phyloP scores from a whole-genome alignment of 495 filamentous ascomycete species.

The Aspergillus panamensis region DNA sequence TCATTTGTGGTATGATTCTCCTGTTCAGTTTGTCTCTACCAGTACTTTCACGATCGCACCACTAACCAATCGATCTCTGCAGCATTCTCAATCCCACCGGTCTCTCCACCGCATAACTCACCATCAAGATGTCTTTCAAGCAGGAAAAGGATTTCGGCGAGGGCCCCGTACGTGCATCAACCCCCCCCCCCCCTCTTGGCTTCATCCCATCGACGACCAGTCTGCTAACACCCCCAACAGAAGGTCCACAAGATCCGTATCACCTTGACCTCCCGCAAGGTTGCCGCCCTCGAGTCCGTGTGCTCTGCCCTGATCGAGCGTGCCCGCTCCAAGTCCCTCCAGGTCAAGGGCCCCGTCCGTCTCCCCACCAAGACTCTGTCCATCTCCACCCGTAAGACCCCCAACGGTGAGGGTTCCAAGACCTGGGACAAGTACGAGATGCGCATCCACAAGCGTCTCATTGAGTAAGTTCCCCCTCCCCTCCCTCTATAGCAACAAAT shows the following conservation, averaged over 20 bases:
- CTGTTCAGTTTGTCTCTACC: background rate
- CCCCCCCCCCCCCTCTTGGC: background rate
- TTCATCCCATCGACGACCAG: background rate
- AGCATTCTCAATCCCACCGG: constrained; percentile 27
- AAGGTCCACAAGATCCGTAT: constrained; percentile 99
- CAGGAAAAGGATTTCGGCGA: constrained; percentile 92
- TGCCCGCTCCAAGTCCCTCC: constrained; percentile 96
- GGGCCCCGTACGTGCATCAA: constrained; percentile 58
- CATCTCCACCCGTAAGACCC: constrained; percentile 94
- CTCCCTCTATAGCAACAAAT: background rate
- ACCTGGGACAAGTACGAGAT: constrained; percentile 99
- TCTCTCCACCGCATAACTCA: constrained; percentile 25
- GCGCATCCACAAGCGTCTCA: constrained; percentile 98
- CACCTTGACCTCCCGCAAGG: constrained; percentile 92
- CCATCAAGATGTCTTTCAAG: constrained; percentile 88
- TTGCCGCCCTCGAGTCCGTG: constrained; percentile 94
- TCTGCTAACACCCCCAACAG: constrained; percentile 36
- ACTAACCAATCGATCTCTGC: constrained; percentile 11
- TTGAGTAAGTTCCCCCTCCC: constrained; percentile 61
- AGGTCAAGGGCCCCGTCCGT: constrained; percentile 97
- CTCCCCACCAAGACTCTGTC: constrained; percentile 96
- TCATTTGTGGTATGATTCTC: constrained; percentile 23
- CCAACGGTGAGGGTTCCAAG: constrained; percentile 99
- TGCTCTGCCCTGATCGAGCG: constrained; percentile 97
- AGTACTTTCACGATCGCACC: background rate